phyloP scores from a whole-genome alignment of 1,284 basidiomycete genomes.

The Sporisorium graminicola region DNA sequence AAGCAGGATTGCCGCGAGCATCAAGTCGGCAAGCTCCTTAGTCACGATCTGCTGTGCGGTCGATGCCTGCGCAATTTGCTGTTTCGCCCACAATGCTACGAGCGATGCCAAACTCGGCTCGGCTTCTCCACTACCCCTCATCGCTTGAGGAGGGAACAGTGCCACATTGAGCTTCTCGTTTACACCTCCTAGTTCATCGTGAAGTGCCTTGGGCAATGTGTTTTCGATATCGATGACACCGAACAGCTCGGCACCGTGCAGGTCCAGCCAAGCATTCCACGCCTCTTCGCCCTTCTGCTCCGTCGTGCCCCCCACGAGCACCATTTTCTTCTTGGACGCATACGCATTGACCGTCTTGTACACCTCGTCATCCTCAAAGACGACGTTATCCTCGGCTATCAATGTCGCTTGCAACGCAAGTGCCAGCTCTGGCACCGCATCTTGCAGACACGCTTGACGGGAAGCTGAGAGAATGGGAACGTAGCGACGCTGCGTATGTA shows the following conservation, averaged over 20 bases:
- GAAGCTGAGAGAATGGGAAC: conserved; percentile 33
- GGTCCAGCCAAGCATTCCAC: conserved; percentile 40
- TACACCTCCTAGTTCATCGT: conserved; percentile 24
- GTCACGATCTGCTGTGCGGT: conserved; percentile 12
- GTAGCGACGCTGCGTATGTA: conserved; percentile 37
- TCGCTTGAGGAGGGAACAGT: conserved; percentile 26
- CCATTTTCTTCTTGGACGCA: conserved; percentile 36
- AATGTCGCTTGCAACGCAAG: conserved; percentile 42
- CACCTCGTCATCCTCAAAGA: conserved; percentile 46
- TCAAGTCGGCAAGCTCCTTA: conserved; percentile 31
- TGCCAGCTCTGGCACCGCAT: conserved; percentile 17
- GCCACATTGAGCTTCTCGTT: conserved; percentile 36
- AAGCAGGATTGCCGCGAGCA: conserved; percentile 41
- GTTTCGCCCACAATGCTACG: conserved; percentile 45
- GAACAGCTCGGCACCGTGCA: conserved; percentile 44
- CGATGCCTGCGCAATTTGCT: conserved; percentile 1
- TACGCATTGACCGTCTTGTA: conserved; percentile 42
- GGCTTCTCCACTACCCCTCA: conserved; percentile 26
- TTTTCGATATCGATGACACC: conserved; percentile 43
- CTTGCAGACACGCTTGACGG: conserved; percentile 7
- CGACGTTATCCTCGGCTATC: conserved; percentile 30
- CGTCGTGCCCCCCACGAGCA: conserved; percentile 32
- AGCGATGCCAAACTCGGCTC: conserved; percentile 37
- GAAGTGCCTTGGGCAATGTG: conserved; percentile 30
- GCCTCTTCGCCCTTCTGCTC: conserved; percentile 20